phyloP scores from a whole-genome alignment of 2,329 filamentous ascomycete species.

The Penicillium expansum region DNA sequence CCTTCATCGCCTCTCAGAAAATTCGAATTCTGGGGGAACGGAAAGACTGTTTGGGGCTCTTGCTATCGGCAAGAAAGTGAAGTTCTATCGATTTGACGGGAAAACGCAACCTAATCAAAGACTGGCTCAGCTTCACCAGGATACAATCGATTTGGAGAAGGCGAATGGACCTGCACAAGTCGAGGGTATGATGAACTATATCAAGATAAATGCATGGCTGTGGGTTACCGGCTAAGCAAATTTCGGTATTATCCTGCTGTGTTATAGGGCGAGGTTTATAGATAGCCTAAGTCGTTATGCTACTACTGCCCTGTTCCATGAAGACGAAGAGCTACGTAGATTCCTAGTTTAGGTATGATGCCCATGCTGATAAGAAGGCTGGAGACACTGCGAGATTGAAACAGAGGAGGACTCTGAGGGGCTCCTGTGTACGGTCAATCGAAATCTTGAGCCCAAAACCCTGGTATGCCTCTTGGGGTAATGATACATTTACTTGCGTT shows the following conservation, averaged over 20 bases:
- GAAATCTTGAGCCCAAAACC: no score
- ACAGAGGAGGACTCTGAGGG: background rate
- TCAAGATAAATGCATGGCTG: background rate
- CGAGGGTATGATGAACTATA: background rate
- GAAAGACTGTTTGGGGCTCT: background rate
- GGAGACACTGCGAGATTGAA: background rate
- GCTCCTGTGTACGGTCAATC: background rate
- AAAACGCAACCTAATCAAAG: background rate
- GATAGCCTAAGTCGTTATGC: background rate
- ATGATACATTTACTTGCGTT: background rate
- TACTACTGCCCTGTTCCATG: background rate
- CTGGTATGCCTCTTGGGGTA: no score
- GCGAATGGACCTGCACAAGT: background rate
- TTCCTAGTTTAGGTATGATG: background rate
- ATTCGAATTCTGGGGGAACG: background rate
- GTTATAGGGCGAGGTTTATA: background rate
- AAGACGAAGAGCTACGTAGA: background rate
- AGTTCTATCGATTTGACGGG: background rate
- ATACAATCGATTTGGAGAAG: background rate
- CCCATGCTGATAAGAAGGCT: background rate
- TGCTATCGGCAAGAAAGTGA: background rate
- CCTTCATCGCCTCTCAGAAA: background rate
- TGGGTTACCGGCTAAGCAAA: background rate
- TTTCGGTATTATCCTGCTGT: no score
- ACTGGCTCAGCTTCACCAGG: background rate